phyloP scores from a whole-genome alignment of 495 filamentous ascomycete species.

The Neurospora sp. region DNA sequence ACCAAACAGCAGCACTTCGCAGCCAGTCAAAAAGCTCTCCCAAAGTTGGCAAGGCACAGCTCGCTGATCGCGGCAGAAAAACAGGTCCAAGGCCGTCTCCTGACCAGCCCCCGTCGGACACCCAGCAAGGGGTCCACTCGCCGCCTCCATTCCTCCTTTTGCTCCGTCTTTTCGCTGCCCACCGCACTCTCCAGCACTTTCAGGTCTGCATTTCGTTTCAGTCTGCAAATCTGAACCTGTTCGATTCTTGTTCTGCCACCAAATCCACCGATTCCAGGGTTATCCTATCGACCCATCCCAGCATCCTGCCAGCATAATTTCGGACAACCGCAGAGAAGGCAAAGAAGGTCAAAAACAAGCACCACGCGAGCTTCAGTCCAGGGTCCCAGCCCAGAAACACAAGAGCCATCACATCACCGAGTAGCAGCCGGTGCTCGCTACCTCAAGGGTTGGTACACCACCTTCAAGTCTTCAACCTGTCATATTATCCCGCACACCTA shows the following conservation, averaged over 20 bases:
- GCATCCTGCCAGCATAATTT: neutral
- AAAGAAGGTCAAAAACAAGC: neutral
- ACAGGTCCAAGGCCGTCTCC: slow-evolving; percentile 15
- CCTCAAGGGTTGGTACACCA: neutral
- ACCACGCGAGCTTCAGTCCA: neutral
- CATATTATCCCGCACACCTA: neutral
- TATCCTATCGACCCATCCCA: neutral
- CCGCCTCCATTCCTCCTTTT: slow-evolving; percentile 1
- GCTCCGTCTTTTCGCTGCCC: neutral
- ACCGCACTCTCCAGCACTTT: neutral
- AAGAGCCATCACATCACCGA: neutral
- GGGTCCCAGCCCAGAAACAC: neutral
- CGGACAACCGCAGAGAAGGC: neutral
- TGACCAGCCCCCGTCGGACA: slow-evolving; percentile 11
- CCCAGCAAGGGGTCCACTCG: slow-evolving; percentile 2
- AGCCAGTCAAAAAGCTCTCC: slow-evolving; percentile 7
- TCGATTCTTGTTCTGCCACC: neutral
- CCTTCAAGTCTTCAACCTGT: neutral
- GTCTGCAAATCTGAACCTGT: slow-evolving; percentile 5
- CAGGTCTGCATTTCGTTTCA: neutral
- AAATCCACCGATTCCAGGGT: neutral
- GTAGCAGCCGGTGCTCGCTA: neutral
- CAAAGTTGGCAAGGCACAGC: slow-evolving; percentile 15
- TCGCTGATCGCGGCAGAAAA: slow-evolving; percentile 27
- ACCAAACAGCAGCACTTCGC: slow-evolving; percentile 8